These are phyloP conservation scores for Candida railenensis DNA, from an alignment of 805 yeast genomes.

Conservation along the genomic window DNA sequence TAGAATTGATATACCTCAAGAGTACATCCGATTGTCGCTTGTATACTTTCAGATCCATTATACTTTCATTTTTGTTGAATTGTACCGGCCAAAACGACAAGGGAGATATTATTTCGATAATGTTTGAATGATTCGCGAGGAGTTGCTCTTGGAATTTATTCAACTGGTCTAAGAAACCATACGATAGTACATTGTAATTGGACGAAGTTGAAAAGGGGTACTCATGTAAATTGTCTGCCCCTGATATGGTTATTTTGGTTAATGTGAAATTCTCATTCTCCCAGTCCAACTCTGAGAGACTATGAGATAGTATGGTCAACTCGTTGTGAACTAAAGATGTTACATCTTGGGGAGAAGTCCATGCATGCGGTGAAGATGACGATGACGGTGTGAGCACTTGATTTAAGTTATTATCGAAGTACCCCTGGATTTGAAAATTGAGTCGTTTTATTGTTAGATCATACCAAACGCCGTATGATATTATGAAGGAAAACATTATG, in stretches of 20 bases:
- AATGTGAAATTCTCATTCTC: conserved; percentile 10
- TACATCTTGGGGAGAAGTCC: background rate
- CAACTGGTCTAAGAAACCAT: background rate
- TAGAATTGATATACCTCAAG: conserved; percentile 1
- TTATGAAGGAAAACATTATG: conserved; percentile 25
- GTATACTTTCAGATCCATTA: background rate
- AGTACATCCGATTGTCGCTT: background rate
- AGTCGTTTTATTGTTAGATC: conserved; percentile 28
- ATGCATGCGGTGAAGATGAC: background rate
- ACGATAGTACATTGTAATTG: background rate
- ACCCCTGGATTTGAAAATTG: conserved; percentile 19
- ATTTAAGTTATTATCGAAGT: conserved; percentile 3
- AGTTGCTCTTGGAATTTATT: background rate
- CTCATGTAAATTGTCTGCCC: background rate
- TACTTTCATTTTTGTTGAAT: background rate
- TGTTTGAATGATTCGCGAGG: background rate
- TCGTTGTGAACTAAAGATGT: conserved; percentile 1
- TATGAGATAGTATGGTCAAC: background rate
- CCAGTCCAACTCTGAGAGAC: conserved; percentile 2
- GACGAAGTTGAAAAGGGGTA: background rate
- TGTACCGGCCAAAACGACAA: conserved; percentile 6
- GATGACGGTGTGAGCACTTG: background rate
- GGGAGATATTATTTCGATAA: conserved; percentile 12
- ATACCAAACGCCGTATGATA: conserved; percentile 36
- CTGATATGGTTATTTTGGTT: conserved; percentile 6